Evolutionary conservation across 164 flowering plant species (phyloP).

Genomic region (Macadamia tetraphylla): DNA sequence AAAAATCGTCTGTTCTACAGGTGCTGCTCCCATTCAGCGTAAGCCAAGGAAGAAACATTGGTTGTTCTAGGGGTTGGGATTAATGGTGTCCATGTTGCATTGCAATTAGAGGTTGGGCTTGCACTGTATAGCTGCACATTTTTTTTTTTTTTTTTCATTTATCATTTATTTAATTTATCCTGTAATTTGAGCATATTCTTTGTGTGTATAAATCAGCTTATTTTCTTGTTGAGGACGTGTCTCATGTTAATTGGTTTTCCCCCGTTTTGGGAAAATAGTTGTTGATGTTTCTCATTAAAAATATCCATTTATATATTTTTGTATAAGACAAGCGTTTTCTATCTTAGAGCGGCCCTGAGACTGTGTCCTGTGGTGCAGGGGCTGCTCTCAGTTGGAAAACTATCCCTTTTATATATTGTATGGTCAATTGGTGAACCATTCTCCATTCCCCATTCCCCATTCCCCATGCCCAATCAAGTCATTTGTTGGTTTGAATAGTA

Average conservation of each 20-base stretch:
- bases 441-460: no score
- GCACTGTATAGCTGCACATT: not conserved
- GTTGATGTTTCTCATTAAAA: no score
- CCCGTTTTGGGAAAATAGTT: not conserved
- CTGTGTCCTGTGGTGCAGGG: no score
- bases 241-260: not conserved
- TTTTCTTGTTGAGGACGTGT: not conserved
- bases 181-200: not conserved
- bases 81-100: not conserved
- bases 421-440: no score
- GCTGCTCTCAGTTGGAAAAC: no score
- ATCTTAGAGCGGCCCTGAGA: no score
- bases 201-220: not conserved
- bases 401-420: no score
- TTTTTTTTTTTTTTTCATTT: not conserved
- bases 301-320: no score
- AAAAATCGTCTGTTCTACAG: constrained; percentile 28
- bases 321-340: no score
- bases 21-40: constrained; percentile 45
- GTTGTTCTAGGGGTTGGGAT: constrained; percentile 47
- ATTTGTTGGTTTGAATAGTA: no score
- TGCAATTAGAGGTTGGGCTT: not conserved
- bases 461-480: no score
- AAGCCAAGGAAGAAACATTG: constrained; percentile 77
- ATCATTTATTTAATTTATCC: not conserved